Conservation (phyloP, 108 stramenopile species). For the Cyclostephanos invisitatus region DNA sequence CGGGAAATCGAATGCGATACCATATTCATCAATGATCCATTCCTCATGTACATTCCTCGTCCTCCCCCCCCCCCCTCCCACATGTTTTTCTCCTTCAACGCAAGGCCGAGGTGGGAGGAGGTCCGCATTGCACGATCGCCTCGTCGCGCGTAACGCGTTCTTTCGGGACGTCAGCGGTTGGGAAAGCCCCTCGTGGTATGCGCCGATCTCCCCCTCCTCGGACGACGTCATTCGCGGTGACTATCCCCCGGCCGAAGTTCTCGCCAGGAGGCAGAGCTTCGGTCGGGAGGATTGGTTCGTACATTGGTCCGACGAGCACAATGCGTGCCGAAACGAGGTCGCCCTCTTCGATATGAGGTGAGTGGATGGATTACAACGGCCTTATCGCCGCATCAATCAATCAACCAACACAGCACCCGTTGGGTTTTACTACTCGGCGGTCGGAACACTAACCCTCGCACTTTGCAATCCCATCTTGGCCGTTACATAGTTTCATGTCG, state of each 20-base stretch:
- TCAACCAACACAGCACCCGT: too few species aligned
- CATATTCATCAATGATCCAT: too few species aligned
- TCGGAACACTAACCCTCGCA: too few species aligned
- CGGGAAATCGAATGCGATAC: too few species aligned
- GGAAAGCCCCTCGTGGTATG: conserved; percentile 71
- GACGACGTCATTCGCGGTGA: background rate
- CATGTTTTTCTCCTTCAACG: background rate
- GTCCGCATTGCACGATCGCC: conserved; percentile 57
- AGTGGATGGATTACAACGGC: too few species aligned
- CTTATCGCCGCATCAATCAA: too few species aligned
- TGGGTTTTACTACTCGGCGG: too few species aligned
- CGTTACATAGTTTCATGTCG: conserved; percentile 59
- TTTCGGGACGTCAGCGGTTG: conserved; percentile 74
- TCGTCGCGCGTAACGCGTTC: conserved; percentile 39
- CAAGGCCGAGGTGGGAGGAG: conserved; percentile 47
- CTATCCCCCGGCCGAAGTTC: background rate
- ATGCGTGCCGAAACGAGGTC: conserved; percentile 56
- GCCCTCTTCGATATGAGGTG: conserved; percentile 77
- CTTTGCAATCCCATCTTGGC: too few species aligned
- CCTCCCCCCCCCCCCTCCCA: too few species aligned
- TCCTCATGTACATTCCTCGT: too few species aligned
- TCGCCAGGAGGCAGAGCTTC: conserved; percentile 38
- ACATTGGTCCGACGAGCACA: conserved; percentile 66
- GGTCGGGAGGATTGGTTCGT: conserved; percentile 54
- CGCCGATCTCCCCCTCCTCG: background rate